These are phyloP conservation scores for Priceomyces medius DNA, from an alignment of 805 yeast species.

Conservation along the genomic window DNA sequence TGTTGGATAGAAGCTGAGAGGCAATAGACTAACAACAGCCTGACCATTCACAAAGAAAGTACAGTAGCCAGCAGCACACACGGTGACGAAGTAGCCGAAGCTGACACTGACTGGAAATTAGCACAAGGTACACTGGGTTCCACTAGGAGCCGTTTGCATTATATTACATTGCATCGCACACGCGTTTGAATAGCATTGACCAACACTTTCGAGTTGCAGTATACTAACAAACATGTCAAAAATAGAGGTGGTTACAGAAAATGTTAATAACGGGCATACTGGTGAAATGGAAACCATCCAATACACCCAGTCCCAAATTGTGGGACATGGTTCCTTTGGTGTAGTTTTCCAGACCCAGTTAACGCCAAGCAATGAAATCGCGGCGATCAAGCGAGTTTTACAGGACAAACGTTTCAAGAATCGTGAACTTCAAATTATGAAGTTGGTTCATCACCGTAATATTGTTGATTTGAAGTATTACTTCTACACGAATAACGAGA, in stretches of 20 bases:
- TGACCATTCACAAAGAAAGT: neutral
- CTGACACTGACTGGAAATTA: neutral
- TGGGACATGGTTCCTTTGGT: conserved; percentile 99
- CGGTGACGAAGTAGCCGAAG: neutral
- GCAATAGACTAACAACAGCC: neutral
- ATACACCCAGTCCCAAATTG: conserved; percentile 82
- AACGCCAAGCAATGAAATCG: conserved; percentile 69
- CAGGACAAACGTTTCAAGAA: conserved; percentile 94
- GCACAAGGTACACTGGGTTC: neutral
- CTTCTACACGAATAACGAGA: conserved; percentile 74
- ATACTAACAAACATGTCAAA: conserved; percentile 41
- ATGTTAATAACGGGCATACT: conserved; percentile 69
- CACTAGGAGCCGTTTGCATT: neutral
- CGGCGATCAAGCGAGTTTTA: conserved; percentile 93
- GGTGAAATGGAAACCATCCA: conserved; percentile 62
- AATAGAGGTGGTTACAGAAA: conserved; percentile 55
- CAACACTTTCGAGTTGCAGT: neutral
- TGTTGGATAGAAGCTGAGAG: neutral
- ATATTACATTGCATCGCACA: conserved; percentile 1
- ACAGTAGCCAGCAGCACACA: neutral
- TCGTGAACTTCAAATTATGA: conserved; percentile 95
- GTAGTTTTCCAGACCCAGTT: conserved; percentile 90
- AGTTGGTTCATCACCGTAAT: conserved; percentile 79
- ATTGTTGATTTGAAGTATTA: conserved; percentile 85
- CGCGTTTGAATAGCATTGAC: neutral